phyloP scores from a whole-genome alignment of 257 asterid species.

The Rubia yunnanensis region DNA sequence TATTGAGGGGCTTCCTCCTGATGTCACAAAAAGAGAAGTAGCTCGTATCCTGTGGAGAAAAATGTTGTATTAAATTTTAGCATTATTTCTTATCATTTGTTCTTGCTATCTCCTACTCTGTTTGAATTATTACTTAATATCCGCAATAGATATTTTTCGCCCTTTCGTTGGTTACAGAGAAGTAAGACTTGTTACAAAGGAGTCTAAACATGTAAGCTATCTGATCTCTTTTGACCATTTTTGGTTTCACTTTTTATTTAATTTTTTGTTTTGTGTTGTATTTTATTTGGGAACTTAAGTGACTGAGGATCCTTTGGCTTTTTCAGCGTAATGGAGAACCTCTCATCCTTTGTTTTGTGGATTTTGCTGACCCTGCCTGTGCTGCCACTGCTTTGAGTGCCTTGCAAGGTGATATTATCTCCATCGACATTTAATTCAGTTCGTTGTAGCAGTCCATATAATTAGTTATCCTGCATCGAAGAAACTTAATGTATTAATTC shows the following conservation, averaged over 20 bases:
- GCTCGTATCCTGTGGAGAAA: constrained; percentile 44
- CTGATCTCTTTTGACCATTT: neutral
- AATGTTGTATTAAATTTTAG: neutral
- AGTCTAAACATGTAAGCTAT: constrained; percentile 36
- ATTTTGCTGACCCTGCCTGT: constrained; percentile 44
- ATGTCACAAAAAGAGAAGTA: constrained; percentile 44
- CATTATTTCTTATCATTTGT: neutral
- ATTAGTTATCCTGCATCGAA: neutral
- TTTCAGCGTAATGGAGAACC: constrained; percentile 50
- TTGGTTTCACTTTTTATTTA: neutral
- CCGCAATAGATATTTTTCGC: constrained; percentile 38
- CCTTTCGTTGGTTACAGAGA: constrained; percentile 55
- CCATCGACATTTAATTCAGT: neutral
- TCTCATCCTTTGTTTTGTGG: constrained; percentile 47
- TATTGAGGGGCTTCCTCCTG: constrained; percentile 52
- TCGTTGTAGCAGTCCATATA: neutral
- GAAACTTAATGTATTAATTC: neutral
- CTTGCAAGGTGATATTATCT: constrained; percentile 34
- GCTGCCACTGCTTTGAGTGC: constrained; percentile 57
- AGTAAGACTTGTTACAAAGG: constrained; percentile 52
- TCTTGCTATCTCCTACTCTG: neutral
- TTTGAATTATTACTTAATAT: constrained; percentile 20
- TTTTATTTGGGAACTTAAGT: neutral
- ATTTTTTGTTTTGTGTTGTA: constrained; percentile 6
- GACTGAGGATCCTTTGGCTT: constrained; percentile 2